These are phyloP conservation scores for Delonix regia DNA, from an alignment of 306 rosid genomes.

Conservation along the genomic window DNA sequence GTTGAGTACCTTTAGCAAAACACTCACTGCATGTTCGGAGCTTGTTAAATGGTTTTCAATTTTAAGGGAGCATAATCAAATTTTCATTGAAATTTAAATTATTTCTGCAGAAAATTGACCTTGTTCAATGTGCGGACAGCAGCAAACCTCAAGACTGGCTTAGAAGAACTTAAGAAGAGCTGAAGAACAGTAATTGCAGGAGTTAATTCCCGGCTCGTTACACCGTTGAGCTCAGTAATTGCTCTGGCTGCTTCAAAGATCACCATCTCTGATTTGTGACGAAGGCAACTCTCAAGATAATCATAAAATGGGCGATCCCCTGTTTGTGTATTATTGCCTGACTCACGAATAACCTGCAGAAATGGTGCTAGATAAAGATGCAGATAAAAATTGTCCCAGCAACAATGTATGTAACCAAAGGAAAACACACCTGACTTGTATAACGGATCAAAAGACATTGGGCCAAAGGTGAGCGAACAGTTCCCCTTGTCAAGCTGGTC, in stretches of 20 bases:
- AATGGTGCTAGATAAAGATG: constrained; percentile 28
- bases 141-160: constrained; percentile 98
- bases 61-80: constrained; percentile 12
- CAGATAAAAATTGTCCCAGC: constrained; percentile 18
- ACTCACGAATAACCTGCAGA: constrained; percentile 87
- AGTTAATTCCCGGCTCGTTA: constrained; percentile 87
- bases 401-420: neutral
- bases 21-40: neutral
- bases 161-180: constrained; percentile 94
- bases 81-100: constrained; percentile 24
- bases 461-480: constrained; percentile 97
- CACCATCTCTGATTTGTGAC: constrained; percentile 99
- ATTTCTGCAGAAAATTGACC: constrained; percentile 44
- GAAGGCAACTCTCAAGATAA: constrained; percentile 96
- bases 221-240: constrained; percentile 93
- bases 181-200: constrained; percentile 99
- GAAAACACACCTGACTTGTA: constrained; percentile 84
- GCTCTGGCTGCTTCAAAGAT: constrained; percentile 98
- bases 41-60: constrained; percentile 19
- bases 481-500: constrained; percentile 95
- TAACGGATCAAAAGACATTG: constrained; percentile 95
- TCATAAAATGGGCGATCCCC: constrained; percentile 97
- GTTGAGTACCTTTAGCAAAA: constrained; percentile 6
- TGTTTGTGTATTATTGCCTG: constrained; percentile 67
- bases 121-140: constrained; percentile 99